phyloP scores from a whole-genome alignment of 2,329 filamentous ascomycete genomes.

The Hypocreales sp. region DNA sequence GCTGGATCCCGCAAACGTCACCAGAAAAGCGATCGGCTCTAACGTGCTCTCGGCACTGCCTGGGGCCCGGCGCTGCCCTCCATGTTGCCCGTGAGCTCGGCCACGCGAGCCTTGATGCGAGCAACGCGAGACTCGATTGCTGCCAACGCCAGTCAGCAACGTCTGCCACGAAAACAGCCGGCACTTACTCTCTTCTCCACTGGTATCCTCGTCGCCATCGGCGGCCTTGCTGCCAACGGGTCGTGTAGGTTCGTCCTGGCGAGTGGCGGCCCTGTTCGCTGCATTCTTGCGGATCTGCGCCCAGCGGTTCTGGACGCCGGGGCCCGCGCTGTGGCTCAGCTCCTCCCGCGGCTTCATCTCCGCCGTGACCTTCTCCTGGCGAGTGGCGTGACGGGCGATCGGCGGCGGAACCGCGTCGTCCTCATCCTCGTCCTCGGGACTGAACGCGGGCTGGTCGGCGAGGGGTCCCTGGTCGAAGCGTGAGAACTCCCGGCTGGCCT shows the following conservation, averaged over 20 bases:
- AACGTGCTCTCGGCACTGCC: constrained; percentile 8
- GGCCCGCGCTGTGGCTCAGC: constrained; percentile 16
- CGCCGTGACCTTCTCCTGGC: constrained; percentile 9
- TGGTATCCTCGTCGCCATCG: constrained; percentile 73
- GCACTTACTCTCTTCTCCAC: constrained; percentile 79
- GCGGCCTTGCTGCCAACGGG: constrained; percentile 39
- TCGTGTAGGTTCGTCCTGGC: constrained; percentile 44
- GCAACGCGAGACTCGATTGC: constrained; percentile 94
- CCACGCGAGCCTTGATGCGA: constrained; percentile 93
- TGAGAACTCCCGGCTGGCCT: constrained; percentile 45
- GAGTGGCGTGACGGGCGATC: constrained; percentile 26
- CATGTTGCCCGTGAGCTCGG: constrained; percentile 80
- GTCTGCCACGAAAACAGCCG: not conserved
- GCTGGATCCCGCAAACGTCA: constrained; percentile 1
- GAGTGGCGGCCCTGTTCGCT: constrained; percentile 57
- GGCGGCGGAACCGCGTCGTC: constrained; percentile 36
- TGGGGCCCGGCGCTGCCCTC: constrained; percentile 33
- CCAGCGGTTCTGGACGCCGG: constrained; percentile 59
- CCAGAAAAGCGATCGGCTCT: constrained; percentile 4
- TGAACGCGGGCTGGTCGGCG: constrained; percentile 71
- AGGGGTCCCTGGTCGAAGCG: constrained; percentile 83
- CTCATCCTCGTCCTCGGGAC: constrained; percentile 40
- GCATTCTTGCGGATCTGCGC: constrained; percentile 93
- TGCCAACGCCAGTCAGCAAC: constrained; percentile 22
- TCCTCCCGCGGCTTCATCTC: constrained; percentile 15